phyloP scores from a whole-genome alignment of 2,329 filamentous ascomycete species.

The Aspergillus udagawae region DNA sequence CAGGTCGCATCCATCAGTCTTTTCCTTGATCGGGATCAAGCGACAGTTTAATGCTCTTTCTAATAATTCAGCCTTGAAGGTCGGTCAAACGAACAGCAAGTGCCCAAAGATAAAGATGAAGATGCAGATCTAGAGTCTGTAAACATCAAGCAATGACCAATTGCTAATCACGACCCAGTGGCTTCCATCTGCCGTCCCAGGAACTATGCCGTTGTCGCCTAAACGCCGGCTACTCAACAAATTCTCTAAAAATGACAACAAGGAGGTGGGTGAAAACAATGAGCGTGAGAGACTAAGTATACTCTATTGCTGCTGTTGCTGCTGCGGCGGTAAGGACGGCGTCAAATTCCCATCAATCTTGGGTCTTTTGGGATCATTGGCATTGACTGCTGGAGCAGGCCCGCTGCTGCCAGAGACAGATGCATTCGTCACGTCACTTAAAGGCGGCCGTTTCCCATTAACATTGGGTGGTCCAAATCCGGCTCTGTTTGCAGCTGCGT shows the following conservation, averaged over 20 bases:
- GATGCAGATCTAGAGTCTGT: not conserved
- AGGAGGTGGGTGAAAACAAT: not conserved
- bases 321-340: constrained; percentile 13
- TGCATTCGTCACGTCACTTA: constrained; percentile 45
- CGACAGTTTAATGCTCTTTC: not conserved
- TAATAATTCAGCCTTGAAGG: not conserved
- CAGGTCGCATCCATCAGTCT: not conserved
- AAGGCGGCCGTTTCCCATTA: constrained; percentile 41
- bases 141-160: not conserved
- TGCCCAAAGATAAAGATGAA: not conserved
- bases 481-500: constrained; percentile 15
- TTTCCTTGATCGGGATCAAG: not conserved
- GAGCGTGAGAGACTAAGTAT: not conserved
- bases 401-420: constrained; percentile 17
- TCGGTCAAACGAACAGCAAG: not conserved
- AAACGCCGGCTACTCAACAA: not conserved
- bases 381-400: constrained; percentile 19
- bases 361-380: constrained; percentile 31
- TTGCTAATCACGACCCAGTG: not conserved
- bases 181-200: not conserved
- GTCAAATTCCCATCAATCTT: constrained; percentile 20
- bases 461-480: constrained; percentile 24
- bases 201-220: not conserved
- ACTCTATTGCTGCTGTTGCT: constrained; percentile 3
- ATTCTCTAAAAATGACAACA: not conserved